Evolutionary conservation across 495 filamentous ascomycete genomes (phyloP).

Genomic region (Xylaria curta): DNA sequence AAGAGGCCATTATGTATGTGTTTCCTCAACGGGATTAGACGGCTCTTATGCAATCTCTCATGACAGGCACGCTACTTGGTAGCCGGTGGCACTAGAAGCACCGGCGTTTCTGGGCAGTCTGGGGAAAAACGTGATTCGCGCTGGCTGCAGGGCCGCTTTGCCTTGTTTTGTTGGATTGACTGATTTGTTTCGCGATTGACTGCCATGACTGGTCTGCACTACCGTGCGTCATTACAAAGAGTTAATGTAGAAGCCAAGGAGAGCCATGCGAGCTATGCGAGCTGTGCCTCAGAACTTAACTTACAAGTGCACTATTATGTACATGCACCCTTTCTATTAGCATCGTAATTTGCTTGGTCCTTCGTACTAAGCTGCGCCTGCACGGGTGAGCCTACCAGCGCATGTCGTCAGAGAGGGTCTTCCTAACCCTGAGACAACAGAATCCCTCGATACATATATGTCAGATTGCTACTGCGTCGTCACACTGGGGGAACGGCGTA

Average conservation of each 20-base stretch:
- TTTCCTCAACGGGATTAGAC: slow-evolving; percentile 3
- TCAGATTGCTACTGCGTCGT: slow-evolving; percentile 12
- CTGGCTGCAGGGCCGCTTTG: slow-evolving; percentile 25
- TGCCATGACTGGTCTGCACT: not conserved
- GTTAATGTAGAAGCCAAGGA: not conserved
- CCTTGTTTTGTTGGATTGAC: slow-evolving; percentile 19
- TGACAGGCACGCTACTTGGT: not conserved
- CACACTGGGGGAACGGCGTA: not conserved
- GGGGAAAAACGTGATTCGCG: slow-evolving; percentile 31
- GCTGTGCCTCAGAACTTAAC: not conserved
- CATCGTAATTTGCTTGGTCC: not conserved
- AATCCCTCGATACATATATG: slow-evolving; percentile 25
- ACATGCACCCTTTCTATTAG: not conserved
- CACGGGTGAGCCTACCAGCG: slow-evolving; percentile 16
- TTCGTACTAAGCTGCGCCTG: slow-evolving; percentile 11
- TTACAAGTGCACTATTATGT: too few relatives aligned
- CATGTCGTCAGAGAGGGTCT: slow-evolving; percentile 14
- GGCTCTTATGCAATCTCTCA: slow-evolving; percentile 1
- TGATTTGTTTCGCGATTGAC: not conserved
- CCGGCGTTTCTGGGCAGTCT: slow-evolving; percentile 25
- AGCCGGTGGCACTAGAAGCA: slow-evolving; percentile 19
- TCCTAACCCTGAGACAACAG: slow-evolving; percentile 19
- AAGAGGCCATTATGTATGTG: not conserved
- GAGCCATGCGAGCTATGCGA: slow-evolving; percentile 2
- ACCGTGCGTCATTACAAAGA: not conserved